A percentile compares a stretch with the other conserved stretches of the same genome.
Evolutionary conservation across 768 basidiomycete species (phyloP).

Genomic region (Inosperma sp.): DNA sequence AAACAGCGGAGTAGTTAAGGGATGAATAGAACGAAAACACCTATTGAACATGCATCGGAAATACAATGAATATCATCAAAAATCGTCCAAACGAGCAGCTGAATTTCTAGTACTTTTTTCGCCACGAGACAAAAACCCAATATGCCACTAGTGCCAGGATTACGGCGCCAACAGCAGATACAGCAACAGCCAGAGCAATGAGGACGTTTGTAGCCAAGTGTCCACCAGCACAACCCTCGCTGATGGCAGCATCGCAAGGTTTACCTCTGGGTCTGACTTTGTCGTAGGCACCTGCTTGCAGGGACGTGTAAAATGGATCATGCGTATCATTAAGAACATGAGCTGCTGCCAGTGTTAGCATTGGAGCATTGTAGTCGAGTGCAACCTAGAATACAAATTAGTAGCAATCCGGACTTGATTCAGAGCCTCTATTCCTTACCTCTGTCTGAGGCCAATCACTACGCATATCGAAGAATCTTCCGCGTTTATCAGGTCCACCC

Average conservation of each 20-base stretch:
- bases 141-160: slow-evolving; percentile 45
- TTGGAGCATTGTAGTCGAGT: slow-evolving; percentile 86
- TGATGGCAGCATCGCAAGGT: slow-evolving; percentile 76
- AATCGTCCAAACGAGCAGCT: slow-evolving; percentile 14
- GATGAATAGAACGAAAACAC: slow-evolving; percentile 1
- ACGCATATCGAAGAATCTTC: slow-evolving; percentile 79
- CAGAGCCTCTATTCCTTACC: slow-evolving; percentile 34
- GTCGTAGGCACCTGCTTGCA: slow-evolving; percentile 64
- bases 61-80: slow-evolving; percentile 1
- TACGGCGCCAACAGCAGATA: slow-evolving; percentile 57
- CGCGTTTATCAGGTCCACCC: slow-evolving; percentile 77
- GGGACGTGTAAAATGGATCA: slow-evolving; percentile 74
- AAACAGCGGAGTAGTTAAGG: slow-evolving; percentile 2
- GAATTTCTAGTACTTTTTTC: slow-evolving; percentile 12
- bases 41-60: too few species aligned
- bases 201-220: slow-evolving; percentile 55
- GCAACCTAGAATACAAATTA: slow-evolving; percentile 44
- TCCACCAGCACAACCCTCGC: slow-evolving; percentile 44
- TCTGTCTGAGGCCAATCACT: slow-evolving; percentile 89
- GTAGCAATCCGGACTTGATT: neutral
- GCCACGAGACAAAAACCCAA: slow-evolving; percentile 32
- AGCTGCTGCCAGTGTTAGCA: slow-evolving; percentile 82
- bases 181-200: slow-evolving; percentile 66
- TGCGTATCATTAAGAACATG: slow-evolving; percentile 58
- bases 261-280: slow-evolving; percentile 56